Base-by-base conservation (phyloP, 768 basidiomycete genomes). In the Russula griseocarnosa region DNA sequence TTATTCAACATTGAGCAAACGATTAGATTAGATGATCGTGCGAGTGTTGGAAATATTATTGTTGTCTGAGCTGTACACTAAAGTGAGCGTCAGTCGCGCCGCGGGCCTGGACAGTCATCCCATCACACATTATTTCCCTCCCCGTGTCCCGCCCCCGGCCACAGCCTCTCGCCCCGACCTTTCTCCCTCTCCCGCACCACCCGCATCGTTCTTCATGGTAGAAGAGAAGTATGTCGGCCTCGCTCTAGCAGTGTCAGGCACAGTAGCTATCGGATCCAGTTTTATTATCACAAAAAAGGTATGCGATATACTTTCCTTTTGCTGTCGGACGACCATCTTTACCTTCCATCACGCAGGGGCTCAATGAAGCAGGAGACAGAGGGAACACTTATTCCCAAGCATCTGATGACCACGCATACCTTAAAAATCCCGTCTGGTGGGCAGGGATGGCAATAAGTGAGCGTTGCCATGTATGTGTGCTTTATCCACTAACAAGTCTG, bases 201-300 rank as follows among this genome's bases (percentile, higher is more conserved):
- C 10, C 28, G 28, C 52, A 14, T 42, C 13, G 6, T 20, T 40
- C 47, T 34, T 60, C 55, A 88, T 90, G 86, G 78, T 93, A 28
- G 92, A 97, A 70, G 96, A 97, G 78, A 97, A 94, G 78, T 96
- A 94, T 74, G 92, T 98, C 55, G 97, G 97, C 36, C 83, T 99
- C 58, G 82, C 85, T 28, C 84, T 99, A 60, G 95, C 97, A 58
- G 76, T 98, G 55, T 86, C 87, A 22, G 85, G 92, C 69, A 90
- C 91, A 14, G 72, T 91, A 28, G 86, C 90, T 63, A 98, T 98
- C 69, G 96, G 97, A 55, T 91, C 89, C 44, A 96, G 94, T 75
- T 97, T 94, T 74, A 97, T 99, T 73, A 96, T 99, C 73, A 99
- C 96, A 20, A 99, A 99, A 84, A 98, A 97, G 88, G 96, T 90